phyloP scores from a whole-genome alignment of 2,329 filamentous ascomycete species.

The Scortechinia acanthostroma region DNA sequence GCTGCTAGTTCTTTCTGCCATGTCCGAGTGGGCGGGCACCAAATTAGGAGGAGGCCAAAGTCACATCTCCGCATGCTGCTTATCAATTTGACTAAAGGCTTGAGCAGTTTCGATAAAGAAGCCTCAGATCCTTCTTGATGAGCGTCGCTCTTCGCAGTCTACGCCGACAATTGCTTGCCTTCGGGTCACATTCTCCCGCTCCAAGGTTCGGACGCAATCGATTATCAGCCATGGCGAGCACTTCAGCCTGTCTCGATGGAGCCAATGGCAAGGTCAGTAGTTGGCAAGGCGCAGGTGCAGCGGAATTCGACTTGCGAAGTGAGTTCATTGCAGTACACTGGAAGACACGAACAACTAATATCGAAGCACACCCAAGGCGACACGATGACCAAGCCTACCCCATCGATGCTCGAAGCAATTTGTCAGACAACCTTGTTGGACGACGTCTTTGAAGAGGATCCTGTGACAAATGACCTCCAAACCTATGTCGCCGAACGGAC shows the following conservation, averaged over 20 bases:
- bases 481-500: conserved; percentile 56
- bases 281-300: background rate
- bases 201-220: too few relatives aligned
- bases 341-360: background rate
- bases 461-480: conserved; percentile 63
- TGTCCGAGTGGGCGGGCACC: too few relatives aligned
- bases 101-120: too few relatives aligned
- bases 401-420: conserved; percentile 67
- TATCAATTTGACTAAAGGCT: too few relatives aligned
- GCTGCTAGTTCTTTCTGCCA: too few relatives aligned
- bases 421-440: conserved; percentile 64
- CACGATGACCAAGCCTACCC: conserved; percentile 62
- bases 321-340: background rate
- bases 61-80: too few relatives aligned
- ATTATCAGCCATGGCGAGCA: too few relatives aligned
- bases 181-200: too few relatives aligned
- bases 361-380: conserved; percentile 36
- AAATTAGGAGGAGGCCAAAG: too few relatives aligned
- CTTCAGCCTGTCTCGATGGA: background rate
- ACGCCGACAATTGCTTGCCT: too few relatives aligned
- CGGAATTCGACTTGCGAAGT: conserved; percentile 1
- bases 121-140: too few relatives aligned
- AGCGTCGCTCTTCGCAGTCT: too few relatives aligned
- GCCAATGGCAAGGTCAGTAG: background rate
- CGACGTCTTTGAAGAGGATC: conserved; percentile 69